Evolutionary conservation across 2,329 filamentous ascomycete genomes (phyloP).

Genomic region (Colletotrichum scovillei): DNA sequence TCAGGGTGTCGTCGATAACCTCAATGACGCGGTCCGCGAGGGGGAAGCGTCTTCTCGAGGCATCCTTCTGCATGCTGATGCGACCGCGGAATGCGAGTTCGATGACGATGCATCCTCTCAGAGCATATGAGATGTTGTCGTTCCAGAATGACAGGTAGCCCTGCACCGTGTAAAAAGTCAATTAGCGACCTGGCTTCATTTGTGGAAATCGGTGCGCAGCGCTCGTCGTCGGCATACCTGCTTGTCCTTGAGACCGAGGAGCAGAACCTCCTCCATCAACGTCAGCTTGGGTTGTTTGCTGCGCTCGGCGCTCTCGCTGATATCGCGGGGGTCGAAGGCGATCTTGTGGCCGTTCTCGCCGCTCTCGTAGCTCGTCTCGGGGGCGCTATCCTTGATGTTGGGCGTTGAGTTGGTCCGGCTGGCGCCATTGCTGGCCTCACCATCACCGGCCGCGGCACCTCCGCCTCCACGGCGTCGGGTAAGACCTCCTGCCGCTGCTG

Average conservation of each 20-base stretch:
- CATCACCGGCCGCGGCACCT: conserved; percentile 72
- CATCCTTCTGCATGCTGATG: conserved; percentile 98
- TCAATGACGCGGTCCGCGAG: conserved; percentile 94
- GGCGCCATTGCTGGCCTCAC: conserved; percentile 61
- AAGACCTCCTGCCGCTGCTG: conserved; percentile 52
- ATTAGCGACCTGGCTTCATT: conserved; percentile 12
- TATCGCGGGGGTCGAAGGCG: conserved; percentile 95
- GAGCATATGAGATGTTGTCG: conserved; percentile 98
- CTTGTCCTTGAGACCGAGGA: conserved; percentile 98
- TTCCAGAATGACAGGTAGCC: conserved; percentile 99
- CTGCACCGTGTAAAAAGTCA: conserved; percentile 55
- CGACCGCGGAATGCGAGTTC: conserved; percentile 96
- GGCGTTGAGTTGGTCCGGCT: conserved; percentile 68
- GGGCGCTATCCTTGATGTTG: conserved; percentile 65
- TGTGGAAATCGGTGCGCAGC: neutral
- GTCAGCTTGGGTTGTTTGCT: conserved; percentile 99
- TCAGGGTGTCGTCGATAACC: conserved; percentile 95
- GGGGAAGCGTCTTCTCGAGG: conserved; percentile 89
- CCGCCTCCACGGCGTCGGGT: conserved; percentile 73
- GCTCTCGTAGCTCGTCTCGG: conserved; percentile 88
- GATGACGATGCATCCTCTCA: conserved; percentile 97
- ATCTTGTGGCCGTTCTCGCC: conserved; percentile 98
- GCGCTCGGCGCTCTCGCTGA: conserved; percentile 94
- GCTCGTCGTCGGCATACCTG: conserved; percentile 72
- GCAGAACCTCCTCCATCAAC: conserved; percentile 96